Conservation (phyloP, 192 early-diverging fungal species). For the Backusella macrospora region DNA sequence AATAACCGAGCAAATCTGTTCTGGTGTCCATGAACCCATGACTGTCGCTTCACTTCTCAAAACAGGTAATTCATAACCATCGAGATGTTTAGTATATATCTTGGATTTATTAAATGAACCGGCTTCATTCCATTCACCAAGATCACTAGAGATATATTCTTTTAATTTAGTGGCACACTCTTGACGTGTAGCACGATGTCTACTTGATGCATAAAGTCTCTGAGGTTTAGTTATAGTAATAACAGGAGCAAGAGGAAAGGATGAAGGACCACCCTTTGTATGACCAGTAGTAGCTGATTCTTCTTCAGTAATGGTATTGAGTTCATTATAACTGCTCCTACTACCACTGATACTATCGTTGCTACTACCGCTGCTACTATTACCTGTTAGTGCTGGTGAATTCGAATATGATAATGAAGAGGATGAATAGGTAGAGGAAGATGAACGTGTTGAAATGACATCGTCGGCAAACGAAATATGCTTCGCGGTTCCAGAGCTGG, state of each 20-base stretch:
- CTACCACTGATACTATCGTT: background rate
- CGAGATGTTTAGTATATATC: slow-evolving; percentile 44
- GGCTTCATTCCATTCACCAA: slow-evolving; percentile 45
- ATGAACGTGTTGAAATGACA: background rate
- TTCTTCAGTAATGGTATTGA: background rate
- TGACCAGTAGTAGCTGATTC: slow-evolving; percentile 11
- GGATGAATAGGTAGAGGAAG: background rate
- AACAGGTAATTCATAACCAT: slow-evolving; percentile 42
- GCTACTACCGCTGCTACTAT: slow-evolving; percentile 11
- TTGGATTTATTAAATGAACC: slow-evolving; percentile 39
- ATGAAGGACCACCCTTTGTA: slow-evolving; percentile 4
- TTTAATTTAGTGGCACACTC: slow-evolving; percentile 41
- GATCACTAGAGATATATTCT: slow-evolving; percentile 33
- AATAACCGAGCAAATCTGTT: slow-evolving; percentile 30
- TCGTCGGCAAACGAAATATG: slow-evolving; percentile 12
- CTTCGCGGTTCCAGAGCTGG: slow-evolving; percentile 3
- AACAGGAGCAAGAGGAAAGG: background rate
- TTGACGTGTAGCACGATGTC: slow-evolving; percentile 40
- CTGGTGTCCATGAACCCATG: slow-evolving; percentile 44
- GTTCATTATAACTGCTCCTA: background rate
- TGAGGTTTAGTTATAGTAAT: background rate
- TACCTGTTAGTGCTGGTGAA: background rate
- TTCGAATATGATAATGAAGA: background rate
- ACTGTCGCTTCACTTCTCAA: slow-evolving; percentile 48
- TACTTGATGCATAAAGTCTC: slow-evolving; percentile 33